Conservation (phyloP, 164 flowering plant species). For the Cinnamomum micranthum region DNA sequence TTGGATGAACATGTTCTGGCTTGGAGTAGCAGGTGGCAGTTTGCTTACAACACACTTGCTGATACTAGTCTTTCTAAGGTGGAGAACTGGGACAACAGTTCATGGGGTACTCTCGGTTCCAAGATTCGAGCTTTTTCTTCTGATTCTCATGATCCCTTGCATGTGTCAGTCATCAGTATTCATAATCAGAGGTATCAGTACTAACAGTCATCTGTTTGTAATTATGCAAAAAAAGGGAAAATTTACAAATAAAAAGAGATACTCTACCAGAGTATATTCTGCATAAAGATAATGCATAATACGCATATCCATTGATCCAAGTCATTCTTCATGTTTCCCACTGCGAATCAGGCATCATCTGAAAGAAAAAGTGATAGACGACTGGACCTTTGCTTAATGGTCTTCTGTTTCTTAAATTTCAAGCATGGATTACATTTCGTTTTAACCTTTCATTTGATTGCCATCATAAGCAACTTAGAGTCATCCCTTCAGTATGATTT, state of each 20-base stretch:
- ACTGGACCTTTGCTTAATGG: too few species aligned
- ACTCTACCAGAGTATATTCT: not conserved
- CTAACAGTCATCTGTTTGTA: not conserved
- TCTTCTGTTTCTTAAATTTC: too few species aligned
- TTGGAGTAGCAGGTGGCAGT: constrained; percentile 41
- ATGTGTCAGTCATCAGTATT: constrained; percentile 55
- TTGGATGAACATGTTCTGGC: constrained; percentile 63
- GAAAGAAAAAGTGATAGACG: too few species aligned
- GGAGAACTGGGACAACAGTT: constrained; percentile 42
- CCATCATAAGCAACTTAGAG: too few species aligned
- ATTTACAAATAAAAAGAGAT: not conserved
- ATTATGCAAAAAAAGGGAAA: not conserved
- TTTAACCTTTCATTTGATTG: too few species aligned
- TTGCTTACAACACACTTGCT: constrained; percentile 30
- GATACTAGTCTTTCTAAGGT: constrained; percentile 37
- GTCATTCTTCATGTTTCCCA: too few species aligned
- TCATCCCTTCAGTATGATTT: too few species aligned
- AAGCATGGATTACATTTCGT: too few species aligned
- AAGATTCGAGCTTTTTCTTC: constrained; percentile 53
- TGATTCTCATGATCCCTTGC: constrained; percentile 51
- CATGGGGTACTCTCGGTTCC: constrained; percentile 44
- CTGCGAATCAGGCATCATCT: too few species aligned
- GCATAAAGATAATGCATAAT: too few species aligned
- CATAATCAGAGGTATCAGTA: constrained; percentile 43
- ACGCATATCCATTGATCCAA: too few species aligned